Base-by-base conservation (phyloP, 768 basidiomycete genomes). In the Suillus occidentalis region DNA sequence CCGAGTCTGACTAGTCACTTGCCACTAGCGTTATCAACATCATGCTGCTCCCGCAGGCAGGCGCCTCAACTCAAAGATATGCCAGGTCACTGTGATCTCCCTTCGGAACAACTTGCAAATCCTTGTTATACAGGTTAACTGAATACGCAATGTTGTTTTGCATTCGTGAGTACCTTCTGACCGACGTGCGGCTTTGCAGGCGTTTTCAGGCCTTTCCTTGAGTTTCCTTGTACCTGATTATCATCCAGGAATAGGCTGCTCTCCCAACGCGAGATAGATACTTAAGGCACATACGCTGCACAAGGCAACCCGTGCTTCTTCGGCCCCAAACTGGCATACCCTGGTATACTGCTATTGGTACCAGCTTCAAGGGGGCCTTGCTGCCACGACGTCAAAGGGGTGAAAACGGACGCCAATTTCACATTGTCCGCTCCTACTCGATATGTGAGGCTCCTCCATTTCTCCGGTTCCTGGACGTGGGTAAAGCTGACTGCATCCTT, bases 241-340 rank as follows among this genome's bases (percentile, higher is more conserved):
- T 37, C 61, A 40, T 57, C 61, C 61, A 62, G 55, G 61, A 62
- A 62, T 62, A 62, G 61, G 18, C 6, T 25, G 14, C 13, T 25
- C 31, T 40, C 49, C 52, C 55, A 57, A 34, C 62, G 37, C 56
- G 6, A 62, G 62, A 37, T 22, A 60, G 22, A 60, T 57, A 55
- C 55, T 62, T 28, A 59, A 62, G 62, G 62, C 62, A 63, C 62
- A 57, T 31, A 8, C n/a, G 16, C 31, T 49, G 8, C 25, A 59
- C 50, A 62, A 58, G 61, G 34, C 43, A 22, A 36, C 36, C 53
- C 10, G 22, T 9, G 56, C 37, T 40, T 37, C 4, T 39, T 25
- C 22, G 22, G 22, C 37, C 16, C 53, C 31, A 20, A 55, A 55
- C n/a, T 57, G 36, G 36, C 36, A 56, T 13, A 37, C 55, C 13